phyloP scores from a whole-genome alignment of 1,139 yeast species.

The Hyphopichia burtonii region DNA sequence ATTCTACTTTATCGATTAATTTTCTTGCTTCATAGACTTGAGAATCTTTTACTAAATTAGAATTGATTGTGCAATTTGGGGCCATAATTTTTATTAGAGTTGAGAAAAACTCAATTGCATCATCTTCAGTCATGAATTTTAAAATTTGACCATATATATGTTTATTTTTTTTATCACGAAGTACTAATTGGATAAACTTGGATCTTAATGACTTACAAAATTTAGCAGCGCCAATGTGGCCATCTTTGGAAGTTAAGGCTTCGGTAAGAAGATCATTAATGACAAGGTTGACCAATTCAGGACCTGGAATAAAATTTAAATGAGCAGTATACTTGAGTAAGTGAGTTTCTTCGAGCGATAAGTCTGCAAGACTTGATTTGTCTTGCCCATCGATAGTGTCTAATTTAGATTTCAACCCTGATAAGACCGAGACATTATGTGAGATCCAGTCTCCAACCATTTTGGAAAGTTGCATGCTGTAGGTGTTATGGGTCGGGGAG shows the following conservation, averaged over 20 bases:
- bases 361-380: neutral
- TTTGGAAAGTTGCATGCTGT: neutral
- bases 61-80: constrained; percentile 17
- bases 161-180: constrained; percentile 8
- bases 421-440: neutral
- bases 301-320: neutral
- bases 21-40: constrained; percentile 3
- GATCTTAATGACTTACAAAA: constrained; percentile 1
- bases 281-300: neutral
- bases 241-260: constrained; percentile 16
- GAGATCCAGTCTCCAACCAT: neutral
- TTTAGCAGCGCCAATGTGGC: constrained; percentile 10
- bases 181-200: neutral
- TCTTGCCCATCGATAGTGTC: neutral
- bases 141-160: neutral
- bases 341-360: neutral
- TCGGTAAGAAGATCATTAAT: constrained; percentile 13
- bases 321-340: neutral
- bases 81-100: constrained; percentile 20
- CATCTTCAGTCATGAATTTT: constrained; percentile 12
- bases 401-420: neutral
- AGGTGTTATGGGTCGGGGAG: too few species aligned
- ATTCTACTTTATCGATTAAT: constrained; percentile 2
- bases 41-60: constrained; percentile 5
- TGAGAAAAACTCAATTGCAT: constrained; percentile 20